Conservation (phyloP, 2,329 filamentous ascomycete species). For the Diplodia mutila region DNA sequence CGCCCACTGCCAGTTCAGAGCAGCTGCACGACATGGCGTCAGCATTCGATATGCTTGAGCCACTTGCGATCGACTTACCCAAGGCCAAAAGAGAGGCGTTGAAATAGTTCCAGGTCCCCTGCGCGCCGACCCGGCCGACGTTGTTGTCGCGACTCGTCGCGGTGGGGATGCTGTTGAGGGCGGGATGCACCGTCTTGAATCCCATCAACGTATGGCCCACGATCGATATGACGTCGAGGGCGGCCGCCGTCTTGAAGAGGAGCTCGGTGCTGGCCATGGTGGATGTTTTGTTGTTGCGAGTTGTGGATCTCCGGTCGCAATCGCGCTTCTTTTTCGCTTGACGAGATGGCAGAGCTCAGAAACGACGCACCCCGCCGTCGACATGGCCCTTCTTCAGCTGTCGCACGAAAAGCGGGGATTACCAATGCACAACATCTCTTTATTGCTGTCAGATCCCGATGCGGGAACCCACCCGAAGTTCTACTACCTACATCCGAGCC, state of each 20-base stretch:
- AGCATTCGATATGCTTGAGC: background rate
- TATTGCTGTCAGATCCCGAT: no score
- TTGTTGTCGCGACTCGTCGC: background rate
- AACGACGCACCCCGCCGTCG: no score
- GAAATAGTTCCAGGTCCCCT: conserved; percentile 10
- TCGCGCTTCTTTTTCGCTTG: background rate
- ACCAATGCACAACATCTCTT: background rate
- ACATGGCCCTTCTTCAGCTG: background rate
- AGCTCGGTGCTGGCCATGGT: background rate
- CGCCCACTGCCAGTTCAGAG: conserved; percentile 21
- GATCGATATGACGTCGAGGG: conserved; percentile 6
- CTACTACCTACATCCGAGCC: background rate
- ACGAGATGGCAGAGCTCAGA: background rate
- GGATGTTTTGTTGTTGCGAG: background rate
- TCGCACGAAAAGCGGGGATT: background rate
- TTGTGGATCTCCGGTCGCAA: background rate
- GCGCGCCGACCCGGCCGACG: conserved; percentile 7
- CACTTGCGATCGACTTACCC: background rate
- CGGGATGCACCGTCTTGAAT: conserved; percentile 8
- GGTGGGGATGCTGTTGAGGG: background rate
- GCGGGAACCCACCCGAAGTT: no score
- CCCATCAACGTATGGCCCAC: conserved; percentile 9
- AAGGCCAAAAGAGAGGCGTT: conserved; percentile 8
- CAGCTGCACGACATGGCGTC: background rate
- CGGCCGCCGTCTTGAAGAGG: conserved; percentile 17